A percentile compares a stretch with the other conserved stretches of the same genome.
Evolutionary conservation across 768 basidiomycete genomes (phyloP).

Genomic region (Hebeloma cylindrosporum): DNA sequence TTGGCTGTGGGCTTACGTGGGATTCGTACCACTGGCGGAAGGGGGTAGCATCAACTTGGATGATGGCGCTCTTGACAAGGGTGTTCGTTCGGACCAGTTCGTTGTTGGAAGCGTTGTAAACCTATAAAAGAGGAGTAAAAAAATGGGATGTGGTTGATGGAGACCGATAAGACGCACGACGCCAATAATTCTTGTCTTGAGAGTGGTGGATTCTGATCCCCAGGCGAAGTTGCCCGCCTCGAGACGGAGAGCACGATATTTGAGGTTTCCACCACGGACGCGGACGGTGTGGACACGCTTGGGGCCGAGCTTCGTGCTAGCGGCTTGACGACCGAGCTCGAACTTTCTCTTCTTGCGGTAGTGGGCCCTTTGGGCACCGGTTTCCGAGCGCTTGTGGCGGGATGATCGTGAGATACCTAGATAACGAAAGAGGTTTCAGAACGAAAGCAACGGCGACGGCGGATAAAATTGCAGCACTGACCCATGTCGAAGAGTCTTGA

Average conservation of each 20-base stretch:
- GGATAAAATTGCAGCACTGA: constrained; percentile 43
- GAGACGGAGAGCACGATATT: constrained; percentile 94
- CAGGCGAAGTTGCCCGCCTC: constrained; percentile 98
- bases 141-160: constrained; percentile 3
- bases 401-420: constrained; percentile 96
- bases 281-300: constrained; percentile 97
- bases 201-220: constrained; percentile 92
- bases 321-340: constrained; percentile 97
- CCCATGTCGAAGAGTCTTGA: constrained; percentile 80
- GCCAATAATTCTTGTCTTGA: constrained; percentile 94
- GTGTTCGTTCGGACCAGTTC: constrained; percentile 99
- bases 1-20: constrained; percentile 90
- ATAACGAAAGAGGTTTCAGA: constrained; percentile 10
- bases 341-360: constrained; percentile 99
- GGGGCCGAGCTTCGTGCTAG: constrained; percentile 93
- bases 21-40: constrained; percentile 99
- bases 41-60: constrained; percentile 97
- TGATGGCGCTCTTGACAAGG: constrained; percentile 93
- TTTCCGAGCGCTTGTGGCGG: constrained; percentile 94
- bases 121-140: constrained; percentile 42
- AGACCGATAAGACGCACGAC: constrained; percentile 65
- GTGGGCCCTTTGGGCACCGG: constrained; percentile 89
- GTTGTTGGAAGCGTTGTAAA: constrained; percentile 99
- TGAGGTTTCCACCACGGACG: constrained; percentile 92
- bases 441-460: constrained; percentile 16